Evolutionary conservation across 768 basidiomycete genomes (phyloP).

Genomic region (Galerina marginata): DNA sequence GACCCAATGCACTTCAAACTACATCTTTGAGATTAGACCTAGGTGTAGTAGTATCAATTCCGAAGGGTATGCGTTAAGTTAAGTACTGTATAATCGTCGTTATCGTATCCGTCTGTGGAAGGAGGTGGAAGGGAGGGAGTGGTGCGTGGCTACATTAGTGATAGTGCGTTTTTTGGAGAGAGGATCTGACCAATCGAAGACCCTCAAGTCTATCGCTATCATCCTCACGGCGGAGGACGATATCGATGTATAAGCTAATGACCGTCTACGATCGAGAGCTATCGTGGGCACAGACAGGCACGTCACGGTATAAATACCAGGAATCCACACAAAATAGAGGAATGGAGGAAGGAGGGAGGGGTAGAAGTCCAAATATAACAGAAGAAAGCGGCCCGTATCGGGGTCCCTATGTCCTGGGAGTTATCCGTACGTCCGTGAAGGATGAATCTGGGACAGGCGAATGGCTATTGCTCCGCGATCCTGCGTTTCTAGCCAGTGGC

Average conservation of each 20-base stretch:
- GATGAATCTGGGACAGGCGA: slow-evolving; percentile 51
- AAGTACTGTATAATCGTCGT: slow-evolving; percentile 4
- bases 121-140: neutral
- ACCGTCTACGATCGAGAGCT: neutral
- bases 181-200: no score
- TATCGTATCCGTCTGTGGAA: neutral
- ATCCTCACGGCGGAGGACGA: neutral
- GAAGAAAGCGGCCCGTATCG: neutral
- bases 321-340: neutral
- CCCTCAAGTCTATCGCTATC: no score
- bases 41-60: slow-evolving; percentile 6
- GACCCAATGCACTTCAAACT: neutral
- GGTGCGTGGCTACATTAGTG: neutral
- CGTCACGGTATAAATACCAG: slow-evolving; percentile 3
- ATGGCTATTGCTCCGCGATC: slow-evolving; percentile 58
- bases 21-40: slow-evolving; percentile 6
- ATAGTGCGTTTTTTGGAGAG: no score
- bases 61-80: slow-evolving; percentile 8
- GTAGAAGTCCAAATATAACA: neutral
- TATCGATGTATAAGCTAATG: neutral
- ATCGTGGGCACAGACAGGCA: neutral
- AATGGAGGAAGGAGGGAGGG: neutral
- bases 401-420: slow-evolving; percentile 24
- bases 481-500: slow-evolving; percentile 23
- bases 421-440: slow-evolving; percentile 45